Percentiles rank a stretch among this genome's conserved stretches.
phyloP scores from a whole-genome alignment of 1,284 basidiomycete species.

The Blastosporella zonata region DNA sequence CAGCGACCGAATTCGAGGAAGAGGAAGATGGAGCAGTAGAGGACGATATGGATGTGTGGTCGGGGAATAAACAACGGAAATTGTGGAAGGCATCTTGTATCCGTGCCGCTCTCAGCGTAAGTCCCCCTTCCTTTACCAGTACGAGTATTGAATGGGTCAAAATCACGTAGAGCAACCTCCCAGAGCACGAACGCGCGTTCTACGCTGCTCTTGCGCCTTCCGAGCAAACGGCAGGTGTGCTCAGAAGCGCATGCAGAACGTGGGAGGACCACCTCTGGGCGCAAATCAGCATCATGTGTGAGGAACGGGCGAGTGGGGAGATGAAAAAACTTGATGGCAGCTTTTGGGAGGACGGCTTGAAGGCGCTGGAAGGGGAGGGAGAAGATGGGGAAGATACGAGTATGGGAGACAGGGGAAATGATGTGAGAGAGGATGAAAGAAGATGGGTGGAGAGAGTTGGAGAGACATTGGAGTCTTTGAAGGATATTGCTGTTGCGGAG shows the following conservation, averaged over 20 bases:
- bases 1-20: conserved; percentile 50
- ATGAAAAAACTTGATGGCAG: conserved; percentile 51
- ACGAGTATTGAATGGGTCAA: not conserved
- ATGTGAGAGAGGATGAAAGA: conserved; percentile 36
- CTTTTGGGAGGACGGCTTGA: conserved; percentile 62
- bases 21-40: conserved; percentile 51
- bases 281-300: conserved; percentile 81
- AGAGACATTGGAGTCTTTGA: conserved; percentile 49
- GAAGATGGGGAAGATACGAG: conserved; percentile 41
- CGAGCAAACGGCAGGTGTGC: conserved; percentile 69
- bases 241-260: conserved; percentile 77
- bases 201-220: conserved; percentile 88
- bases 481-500: conserved; percentile 51
- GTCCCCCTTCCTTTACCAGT: conserved; percentile 24
- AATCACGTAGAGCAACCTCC: conserved; percentile 54
- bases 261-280: conserved; percentile 99
- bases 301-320: conserved; percentile 71
- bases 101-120: conserved; percentile 74
- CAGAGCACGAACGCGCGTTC: conserved; percentile 76
- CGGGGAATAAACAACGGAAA: conserved; percentile 70
- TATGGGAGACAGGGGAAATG: conserved; percentile 37
- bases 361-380: conserved; percentile 37
- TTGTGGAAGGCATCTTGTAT: conserved; percentile 87
- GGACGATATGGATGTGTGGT: conserved; percentile 51
- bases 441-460: conserved; percentile 65